Base-by-base conservation (phyloP, 768 basidiomycete species). In the Russula sp. region DNA sequence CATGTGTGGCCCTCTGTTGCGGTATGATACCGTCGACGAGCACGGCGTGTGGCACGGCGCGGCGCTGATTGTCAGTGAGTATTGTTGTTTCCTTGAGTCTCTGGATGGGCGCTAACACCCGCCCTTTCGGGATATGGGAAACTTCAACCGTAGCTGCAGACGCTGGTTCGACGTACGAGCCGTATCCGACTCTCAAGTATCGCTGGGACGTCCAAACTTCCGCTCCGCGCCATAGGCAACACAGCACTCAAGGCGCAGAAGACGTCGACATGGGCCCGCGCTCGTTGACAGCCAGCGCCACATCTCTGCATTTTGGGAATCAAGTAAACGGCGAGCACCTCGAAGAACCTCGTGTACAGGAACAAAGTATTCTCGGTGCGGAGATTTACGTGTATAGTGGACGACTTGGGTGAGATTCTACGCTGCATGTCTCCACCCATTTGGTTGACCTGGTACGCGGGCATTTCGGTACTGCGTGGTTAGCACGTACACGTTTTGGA, bases 401-500 rank as follows among this genome's bases (percentile, higher is more conserved):
- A 24, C 72, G 73, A 57, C 78, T 79, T 54, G 83, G 85, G 84
- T 82, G 57, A 22, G 69, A 53, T 3, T 46, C 24, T n/a, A 14
- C 11, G 10, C 30, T 44, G 32, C 24, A 11, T n/a, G 7, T 8
- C 16, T 14, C 8, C 2, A 44, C 3, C 22, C 32, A 32, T 11
- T 24, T 26, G 28, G 10, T 30, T 44, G 28, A 30, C 36, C 13
- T 34, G 34, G 40, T 24, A 20, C 13, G 20, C 28, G 55, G 34
- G 20, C 14, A 22, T 51, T 18, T 8, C n/a, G 30, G n/a, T 32
- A 16, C 32, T 34, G 53, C 13, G 13, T 36, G 4, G 11, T 38
- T 64, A 95, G 94, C 5, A 88, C 89, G 0, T 94, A 85, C 72
- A 92, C 92, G 1, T 99, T 99, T 78, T 98, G 94, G 90, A 82